Conservation (phyloP, 768 basidiomycete genomes). For the Xerocomellus dryophilus region DNA sequence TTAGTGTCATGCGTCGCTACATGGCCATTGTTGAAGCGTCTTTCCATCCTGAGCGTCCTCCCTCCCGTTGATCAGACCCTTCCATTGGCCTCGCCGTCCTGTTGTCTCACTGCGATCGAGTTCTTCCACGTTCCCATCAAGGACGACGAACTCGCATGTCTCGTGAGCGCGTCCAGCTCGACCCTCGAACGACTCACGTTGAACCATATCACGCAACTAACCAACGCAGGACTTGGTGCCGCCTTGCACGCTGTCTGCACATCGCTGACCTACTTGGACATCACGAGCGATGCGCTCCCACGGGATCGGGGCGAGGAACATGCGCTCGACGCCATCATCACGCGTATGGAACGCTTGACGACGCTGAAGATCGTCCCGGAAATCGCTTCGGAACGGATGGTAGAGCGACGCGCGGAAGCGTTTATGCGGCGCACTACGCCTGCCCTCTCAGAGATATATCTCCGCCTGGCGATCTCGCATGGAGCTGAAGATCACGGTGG, state of each 20-base stretch:
- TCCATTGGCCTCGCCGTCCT: background rate
- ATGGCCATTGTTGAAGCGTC: conserved; percentile 9
- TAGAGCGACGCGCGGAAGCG: conserved; percentile 6
- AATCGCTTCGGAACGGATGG: conserved; percentile 5
- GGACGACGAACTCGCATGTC: conserved; percentile 10
- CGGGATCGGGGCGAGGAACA: background rate
- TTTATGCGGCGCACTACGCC: background rate
- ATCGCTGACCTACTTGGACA: background rate
- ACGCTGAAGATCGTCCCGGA: background rate
- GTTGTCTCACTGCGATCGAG: background rate
- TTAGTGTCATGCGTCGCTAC: conserved; percentile 1
- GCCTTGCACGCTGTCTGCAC: background rate
- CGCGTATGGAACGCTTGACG: conserved; percentile 2
- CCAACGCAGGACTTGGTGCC: conserved; percentile 1
- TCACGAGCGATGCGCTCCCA: background rate
- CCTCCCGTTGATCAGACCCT: background rate
- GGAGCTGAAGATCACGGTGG: background rate
- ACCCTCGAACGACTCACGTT: conserved; percentile 9
- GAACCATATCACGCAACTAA: background rate
- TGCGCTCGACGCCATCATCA: conserved; percentile 8
- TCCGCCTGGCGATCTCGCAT: background rate
- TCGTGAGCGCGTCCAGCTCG: conserved; percentile 2
- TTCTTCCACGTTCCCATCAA: background rate
- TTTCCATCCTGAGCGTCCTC: background rate
- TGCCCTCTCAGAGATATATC: background rate